Evolutionary conservation across 1,139 yeast species (phyloP).

Genomic region (Geotrichum klebahnii): DNA sequence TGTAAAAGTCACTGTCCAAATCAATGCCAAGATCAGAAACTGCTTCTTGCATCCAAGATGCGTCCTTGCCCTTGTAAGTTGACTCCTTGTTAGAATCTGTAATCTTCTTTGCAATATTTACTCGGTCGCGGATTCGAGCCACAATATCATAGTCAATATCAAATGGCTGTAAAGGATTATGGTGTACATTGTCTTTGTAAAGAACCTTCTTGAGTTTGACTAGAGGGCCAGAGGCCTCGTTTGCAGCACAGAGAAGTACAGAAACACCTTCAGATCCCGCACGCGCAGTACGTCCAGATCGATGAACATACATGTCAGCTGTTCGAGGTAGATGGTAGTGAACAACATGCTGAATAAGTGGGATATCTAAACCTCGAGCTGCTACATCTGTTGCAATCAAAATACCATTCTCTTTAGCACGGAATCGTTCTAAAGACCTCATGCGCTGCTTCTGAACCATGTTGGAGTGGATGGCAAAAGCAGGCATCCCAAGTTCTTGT

Average conservation of each 20-base stretch:
- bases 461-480: slow-evolving; percentile 77
- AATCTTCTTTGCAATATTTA: slow-evolving; percentile 61
- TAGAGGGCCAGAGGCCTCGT: slow-evolving; percentile 82
- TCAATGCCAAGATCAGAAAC: slow-evolving; percentile 91
- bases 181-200: slow-evolving; percentile 34
- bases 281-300: slow-evolving; percentile 98
- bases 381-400: slow-evolving; percentile 96
- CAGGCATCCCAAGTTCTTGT: slow-evolving; percentile 62
- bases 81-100: slow-evolving; percentile 66
- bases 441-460: slow-evolving; percentile 94
- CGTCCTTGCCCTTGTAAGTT: slow-evolving; percentile 63
- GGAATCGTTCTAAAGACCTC: slow-evolving; percentile 67
- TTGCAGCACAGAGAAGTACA: slow-evolving; percentile 86
- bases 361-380: slow-evolving; percentile 95
- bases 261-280: slow-evolving; percentile 94
- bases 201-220: slow-evolving; percentile 66
- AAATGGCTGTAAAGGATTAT: slow-evolving; percentile 50
- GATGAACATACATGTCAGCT: slow-evolving; percentile 90
- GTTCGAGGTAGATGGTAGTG: slow-evolving; percentile 94
- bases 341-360: slow-evolving; percentile 86
- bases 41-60: slow-evolving; percentile 79
- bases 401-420: slow-evolving; percentile 50
- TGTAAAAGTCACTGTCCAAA: slow-evolving; percentile 51
- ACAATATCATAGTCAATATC: slow-evolving; percentile 76
- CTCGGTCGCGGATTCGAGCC: slow-evolving; percentile 65